These are phyloP conservation scores for Wallemia ichthyophaga DNA, from an alignment of 1,284 basidiomycete genomes.

Conservation along the genomic window DNA sequence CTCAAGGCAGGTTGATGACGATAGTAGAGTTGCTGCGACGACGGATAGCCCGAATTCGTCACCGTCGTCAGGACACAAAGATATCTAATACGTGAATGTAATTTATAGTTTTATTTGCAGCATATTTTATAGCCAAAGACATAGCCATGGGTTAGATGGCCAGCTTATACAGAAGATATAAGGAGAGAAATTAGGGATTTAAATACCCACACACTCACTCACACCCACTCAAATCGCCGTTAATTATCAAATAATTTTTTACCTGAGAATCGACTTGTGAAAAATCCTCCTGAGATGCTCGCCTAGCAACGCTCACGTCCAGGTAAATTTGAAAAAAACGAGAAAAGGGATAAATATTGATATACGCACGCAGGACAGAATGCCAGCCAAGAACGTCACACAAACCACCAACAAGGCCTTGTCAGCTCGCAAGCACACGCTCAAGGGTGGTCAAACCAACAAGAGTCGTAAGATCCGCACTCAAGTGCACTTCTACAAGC, in stretches of 20 bases:
- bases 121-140: too few relatives aligned
- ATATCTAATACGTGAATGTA: too few relatives aligned
- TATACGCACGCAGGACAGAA: background rate
- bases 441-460: slow-evolving; percentile 45
- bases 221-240: too few relatives aligned
- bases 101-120: too few relatives aligned
- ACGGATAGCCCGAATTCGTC: too few relatives aligned
- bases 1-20: too few relatives aligned
- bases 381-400: background rate
- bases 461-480: slow-evolving; percentile 46
- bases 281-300: background rate
- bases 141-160: too few relatives aligned
- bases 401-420: slow-evolving; percentile 37
- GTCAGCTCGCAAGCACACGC: slow-evolving; percentile 81
- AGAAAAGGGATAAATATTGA: background rate
- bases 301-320: background rate
- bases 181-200: too few relatives aligned
- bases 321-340: background rate
- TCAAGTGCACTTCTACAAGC: slow-evolving; percentile 80
- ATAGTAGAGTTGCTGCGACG: too few relatives aligned
- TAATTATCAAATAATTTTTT: background rate
- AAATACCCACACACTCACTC: too few relatives aligned
- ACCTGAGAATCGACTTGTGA: background rate
- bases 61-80: too few relatives aligned
- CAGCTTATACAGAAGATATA: too few relatives aligned